Evolutionary conservation across 208 protist species (phyloP).

Genomic region (Leishmania arabica): DNA sequence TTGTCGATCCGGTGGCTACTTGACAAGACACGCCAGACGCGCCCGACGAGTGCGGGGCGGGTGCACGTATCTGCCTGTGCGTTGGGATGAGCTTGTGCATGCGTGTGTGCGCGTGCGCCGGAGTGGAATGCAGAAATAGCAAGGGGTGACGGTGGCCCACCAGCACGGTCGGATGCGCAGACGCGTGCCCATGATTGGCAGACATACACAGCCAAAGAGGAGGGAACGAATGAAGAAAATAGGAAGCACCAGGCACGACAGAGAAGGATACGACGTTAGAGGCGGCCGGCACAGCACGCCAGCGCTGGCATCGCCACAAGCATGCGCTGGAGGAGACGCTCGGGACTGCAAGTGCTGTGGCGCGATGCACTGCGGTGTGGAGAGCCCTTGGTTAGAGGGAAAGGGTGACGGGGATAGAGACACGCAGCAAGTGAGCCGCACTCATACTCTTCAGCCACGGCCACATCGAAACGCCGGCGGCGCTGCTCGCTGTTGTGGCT

Average conservation of each 20-base stretch:
- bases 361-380: not conserved
- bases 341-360: not conserved
- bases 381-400: not conserved
- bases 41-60: not conserved
- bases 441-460: not conserved
- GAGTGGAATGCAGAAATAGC: not conserved
- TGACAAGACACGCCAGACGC: not conserved
- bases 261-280: not conserved
- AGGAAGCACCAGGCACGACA: not conserved
- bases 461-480: not conserved
- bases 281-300: not conserved
- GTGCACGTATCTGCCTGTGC: not conserved
- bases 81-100: not conserved
- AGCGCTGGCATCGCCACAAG: not conserved
- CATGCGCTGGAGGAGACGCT: not conserved
- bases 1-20: not conserved
- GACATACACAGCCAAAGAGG: not conserved
- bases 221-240: not conserved
- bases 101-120: not conserved
- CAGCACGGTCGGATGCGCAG: not conserved
- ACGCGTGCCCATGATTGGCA: not conserved
- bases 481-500: not conserved
- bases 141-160: not conserved
- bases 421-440: not conserved
- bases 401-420: not conserved